Evolutionary conservation across 2,329 filamentous ascomycete species (phyloP).

Genomic region (Penicillium italicum): DNA sequence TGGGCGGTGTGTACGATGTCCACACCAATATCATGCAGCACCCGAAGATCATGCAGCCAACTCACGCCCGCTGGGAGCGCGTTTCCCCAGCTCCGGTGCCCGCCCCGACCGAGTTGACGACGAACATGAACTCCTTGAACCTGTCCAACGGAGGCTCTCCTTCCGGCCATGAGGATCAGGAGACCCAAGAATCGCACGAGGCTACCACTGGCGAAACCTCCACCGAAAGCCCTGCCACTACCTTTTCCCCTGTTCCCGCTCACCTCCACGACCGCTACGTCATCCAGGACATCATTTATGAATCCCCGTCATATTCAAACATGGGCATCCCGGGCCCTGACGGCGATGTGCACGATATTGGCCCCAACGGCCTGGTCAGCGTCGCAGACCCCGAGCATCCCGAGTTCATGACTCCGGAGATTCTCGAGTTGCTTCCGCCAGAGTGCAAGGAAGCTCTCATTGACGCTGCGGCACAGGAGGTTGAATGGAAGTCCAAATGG

Average conservation of each 20-base stretch:
- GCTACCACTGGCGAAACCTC: slow-evolving; percentile 4
- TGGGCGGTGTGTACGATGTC: slow-evolving; percentile 80
- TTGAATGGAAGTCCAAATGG: slow-evolving; percentile 72
- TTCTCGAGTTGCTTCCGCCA: slow-evolving; percentile 43
- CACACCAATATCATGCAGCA: slow-evolving; percentile 92
- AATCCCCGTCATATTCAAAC: slow-evolving; percentile 56
- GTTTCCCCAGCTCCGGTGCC: slow-evolving; percentile 48
- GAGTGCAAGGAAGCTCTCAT: slow-evolving; percentile 69
- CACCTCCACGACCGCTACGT: slow-evolving; percentile 60
- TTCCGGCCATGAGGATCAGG: slow-evolving; percentile 6
- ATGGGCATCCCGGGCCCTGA: slow-evolving; percentile 56
- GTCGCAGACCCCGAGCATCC: slow-evolving; percentile 34
- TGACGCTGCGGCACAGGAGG: slow-evolving; percentile 61
- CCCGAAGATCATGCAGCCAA: slow-evolving; percentile 83
- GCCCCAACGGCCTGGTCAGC: slow-evolving; percentile 42
- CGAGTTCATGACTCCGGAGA: slow-evolving; percentile 38
- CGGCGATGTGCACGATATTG: slow-evolving; percentile 39
- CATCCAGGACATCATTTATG: slow-evolving; percentile 59
- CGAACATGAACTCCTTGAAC: slow-evolving; percentile 34
- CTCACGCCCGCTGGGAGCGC: slow-evolving; percentile 76
- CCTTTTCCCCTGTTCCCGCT: slow-evolving; percentile 55
- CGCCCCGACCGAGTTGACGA: slow-evolving; percentile 28
- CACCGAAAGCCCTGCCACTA: slow-evolving; percentile 25
- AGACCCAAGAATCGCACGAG: slow-evolving; percentile 1
- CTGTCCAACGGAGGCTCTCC: slow-evolving; percentile 28